These are phyloP conservation scores for Penicillium mononematosum DNA, from an alignment of 495 filamentous ascomycete species.

Conservation along the genomic window DNA sequence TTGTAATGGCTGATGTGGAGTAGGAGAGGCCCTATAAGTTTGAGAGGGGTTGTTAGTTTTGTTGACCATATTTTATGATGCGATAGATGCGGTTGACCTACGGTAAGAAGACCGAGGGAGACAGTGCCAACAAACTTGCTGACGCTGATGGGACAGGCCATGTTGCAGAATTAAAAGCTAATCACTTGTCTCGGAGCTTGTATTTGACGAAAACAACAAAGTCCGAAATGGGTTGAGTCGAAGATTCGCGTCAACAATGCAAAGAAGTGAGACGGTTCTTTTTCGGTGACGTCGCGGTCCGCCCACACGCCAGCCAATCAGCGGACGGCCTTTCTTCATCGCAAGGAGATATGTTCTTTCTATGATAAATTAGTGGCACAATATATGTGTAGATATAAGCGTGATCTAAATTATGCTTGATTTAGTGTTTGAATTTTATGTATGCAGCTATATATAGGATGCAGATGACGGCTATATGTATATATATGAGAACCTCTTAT, in stretches of 20 bases:
- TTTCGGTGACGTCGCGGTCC: slow-evolving; percentile 20
- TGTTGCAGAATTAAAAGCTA: slow-evolving; percentile 32
- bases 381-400: not conserved
- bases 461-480: no score
- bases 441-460: no score
- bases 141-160: slow-evolving; percentile 69
- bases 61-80: slow-evolving; percentile 1
- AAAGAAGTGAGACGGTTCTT: not conserved
- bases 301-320: slow-evolving; percentile 25
- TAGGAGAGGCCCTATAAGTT: slow-evolving; percentile 73
- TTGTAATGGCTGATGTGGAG: slow-evolving; percentile 66
- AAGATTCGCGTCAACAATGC: slow-evolving; percentile 3
- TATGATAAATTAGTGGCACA: not conserved
- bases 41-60: not conserved
- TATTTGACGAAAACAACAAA: not conserved
- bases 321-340: slow-evolving; percentile 16
- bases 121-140: slow-evolving; percentile 89
- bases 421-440: no score
- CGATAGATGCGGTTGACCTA: slow-evolving; percentile 43
- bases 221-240: not conserved
- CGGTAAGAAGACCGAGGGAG: slow-evolving; percentile 81
- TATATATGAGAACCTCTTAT: no score
- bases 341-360: not conserved
- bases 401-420: not conserved
- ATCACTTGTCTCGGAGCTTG: not conserved